A percentile compares a stretch with the other conserved stretches of the same genome.
phyloP scores from a whole-genome alignment of 2,329 filamentous ascomycete genomes.

The Apiospora malaysiana region DNA sequence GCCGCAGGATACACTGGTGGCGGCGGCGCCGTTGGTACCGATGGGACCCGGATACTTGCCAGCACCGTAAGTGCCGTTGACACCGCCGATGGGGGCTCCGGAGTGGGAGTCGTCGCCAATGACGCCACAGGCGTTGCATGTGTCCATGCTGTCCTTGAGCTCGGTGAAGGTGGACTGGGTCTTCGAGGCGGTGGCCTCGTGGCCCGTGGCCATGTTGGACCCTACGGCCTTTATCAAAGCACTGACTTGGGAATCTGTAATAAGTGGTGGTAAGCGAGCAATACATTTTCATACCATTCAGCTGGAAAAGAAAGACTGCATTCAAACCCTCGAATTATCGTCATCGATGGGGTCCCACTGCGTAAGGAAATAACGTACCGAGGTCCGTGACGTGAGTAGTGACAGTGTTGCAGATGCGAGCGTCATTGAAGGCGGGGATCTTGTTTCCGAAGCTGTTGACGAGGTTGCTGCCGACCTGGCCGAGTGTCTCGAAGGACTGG shows the following conservation, averaged over 20 bases:
- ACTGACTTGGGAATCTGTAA: neutral
- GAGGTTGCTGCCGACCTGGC: neutral
- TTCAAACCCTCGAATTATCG: too few species aligned
- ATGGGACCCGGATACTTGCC: neutral
- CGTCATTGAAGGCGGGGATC: neutral
- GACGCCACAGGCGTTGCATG: neutral
- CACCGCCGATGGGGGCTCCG: neutral
- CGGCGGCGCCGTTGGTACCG: neutral
- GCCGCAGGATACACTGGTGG: neutral
- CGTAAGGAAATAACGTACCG: neutral
- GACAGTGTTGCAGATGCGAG: constrained; percentile 7
- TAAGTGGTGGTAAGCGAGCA: neutral
- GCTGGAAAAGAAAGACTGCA: too few species aligned
- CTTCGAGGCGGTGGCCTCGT: neutral
- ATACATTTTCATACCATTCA: neutral
- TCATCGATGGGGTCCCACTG: too few species aligned
- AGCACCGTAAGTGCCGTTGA: neutral
- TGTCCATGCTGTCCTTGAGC: neutral
- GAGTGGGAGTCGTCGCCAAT: neutral
- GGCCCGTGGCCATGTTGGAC: neutral
- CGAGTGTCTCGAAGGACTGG: neutral
- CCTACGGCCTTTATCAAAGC: neutral
- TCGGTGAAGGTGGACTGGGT: neutral
- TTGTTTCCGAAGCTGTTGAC: neutral
- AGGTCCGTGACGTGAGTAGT: neutral